phyloP scores from a whole-genome alignment of 305 asterid genomes.

The Fraxinus baroniana region DNA sequence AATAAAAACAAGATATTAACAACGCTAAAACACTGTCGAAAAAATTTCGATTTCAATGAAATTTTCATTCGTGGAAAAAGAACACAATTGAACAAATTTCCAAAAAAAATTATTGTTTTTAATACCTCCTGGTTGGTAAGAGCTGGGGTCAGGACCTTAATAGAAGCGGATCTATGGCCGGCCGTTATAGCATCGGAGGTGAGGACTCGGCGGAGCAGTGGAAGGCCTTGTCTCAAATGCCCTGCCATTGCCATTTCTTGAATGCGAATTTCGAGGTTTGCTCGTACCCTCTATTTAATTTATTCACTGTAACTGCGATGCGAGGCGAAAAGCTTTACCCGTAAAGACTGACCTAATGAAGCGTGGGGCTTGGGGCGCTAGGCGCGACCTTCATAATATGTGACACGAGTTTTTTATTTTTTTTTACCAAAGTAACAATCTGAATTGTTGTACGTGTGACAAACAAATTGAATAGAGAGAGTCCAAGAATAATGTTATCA shows the following conservation, averaged over 20 bases:
- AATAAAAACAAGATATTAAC: no score
- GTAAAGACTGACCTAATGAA: no score
- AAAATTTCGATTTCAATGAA: not conserved
- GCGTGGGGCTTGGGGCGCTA: no score
- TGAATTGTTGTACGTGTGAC: no score
- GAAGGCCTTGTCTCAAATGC: constrained; percentile 61
- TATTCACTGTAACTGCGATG: not conserved
- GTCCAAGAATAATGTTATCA: no score
- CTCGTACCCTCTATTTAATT: not conserved
- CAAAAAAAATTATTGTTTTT: not conserved
- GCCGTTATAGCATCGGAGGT: constrained; percentile 21
- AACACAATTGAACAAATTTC: not conserved
- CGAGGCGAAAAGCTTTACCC: not conserved
- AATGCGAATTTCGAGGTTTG: not conserved
- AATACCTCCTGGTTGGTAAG: constrained; percentile 23
- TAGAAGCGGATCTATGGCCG: constrained; percentile 48
- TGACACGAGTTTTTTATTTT: no score
- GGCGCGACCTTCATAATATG: no score
- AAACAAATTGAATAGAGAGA: no score
- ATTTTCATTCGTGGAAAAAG: not conserved
- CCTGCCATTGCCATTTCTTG: constrained; percentile 59
- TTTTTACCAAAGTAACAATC: no score
- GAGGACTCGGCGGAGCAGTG: constrained; percentile 55
- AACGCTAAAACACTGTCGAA: not conserved
- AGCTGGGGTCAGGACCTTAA: constrained; percentile 36